These are phyloP conservation scores for Fistulifera pelliculosa DNA, from an alignment of 108 stramenopile species.

Conservation along the genomic window DNA sequence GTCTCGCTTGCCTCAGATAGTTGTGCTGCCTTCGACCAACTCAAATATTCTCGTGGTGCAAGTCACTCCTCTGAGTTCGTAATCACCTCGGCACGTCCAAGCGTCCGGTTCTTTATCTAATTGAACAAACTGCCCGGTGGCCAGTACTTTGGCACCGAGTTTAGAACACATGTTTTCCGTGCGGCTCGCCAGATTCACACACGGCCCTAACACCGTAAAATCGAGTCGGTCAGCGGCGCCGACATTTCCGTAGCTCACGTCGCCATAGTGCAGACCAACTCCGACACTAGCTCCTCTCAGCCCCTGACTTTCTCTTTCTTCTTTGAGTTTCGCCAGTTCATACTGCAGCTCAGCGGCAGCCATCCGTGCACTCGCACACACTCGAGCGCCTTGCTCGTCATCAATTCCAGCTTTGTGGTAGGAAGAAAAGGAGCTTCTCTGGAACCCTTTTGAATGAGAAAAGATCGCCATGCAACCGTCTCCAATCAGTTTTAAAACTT, in stretches of 20 bases:
- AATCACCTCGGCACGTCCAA: conserved; percentile 3
- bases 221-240: conserved; percentile 9
- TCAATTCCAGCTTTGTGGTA: not conserved
- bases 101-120: not conserved
- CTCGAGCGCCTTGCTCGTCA: not conserved
- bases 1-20: too few relatives aligned
- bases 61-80: not conserved
- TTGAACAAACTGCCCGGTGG: conserved; percentile 7
- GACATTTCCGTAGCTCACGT: conserved; percentile 10
- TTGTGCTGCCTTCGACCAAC: not conserved
- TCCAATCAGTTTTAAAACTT: conserved; percentile 10
- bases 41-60: conserved; percentile 1
- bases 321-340: not conserved
- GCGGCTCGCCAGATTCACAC: conserved; percentile 12
- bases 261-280: conserved; percentile 7
- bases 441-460: not conserved
- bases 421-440: not conserved
- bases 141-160: conserved; percentile 7
- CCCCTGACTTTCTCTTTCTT: conserved; percentile 1
- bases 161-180: conserved; percentile 10
- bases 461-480: conserved; percentile 15
- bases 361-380: not conserved
- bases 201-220: conserved; percentile 12
- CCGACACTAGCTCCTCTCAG: not conserved
- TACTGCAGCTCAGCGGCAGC: conserved; percentile 2